A percentile compares a stretch with the other conserved stretches of the same genome.
Conservation (phyloP, 345 rosid genomes). For the Fremontodendron californicum region DNA sequence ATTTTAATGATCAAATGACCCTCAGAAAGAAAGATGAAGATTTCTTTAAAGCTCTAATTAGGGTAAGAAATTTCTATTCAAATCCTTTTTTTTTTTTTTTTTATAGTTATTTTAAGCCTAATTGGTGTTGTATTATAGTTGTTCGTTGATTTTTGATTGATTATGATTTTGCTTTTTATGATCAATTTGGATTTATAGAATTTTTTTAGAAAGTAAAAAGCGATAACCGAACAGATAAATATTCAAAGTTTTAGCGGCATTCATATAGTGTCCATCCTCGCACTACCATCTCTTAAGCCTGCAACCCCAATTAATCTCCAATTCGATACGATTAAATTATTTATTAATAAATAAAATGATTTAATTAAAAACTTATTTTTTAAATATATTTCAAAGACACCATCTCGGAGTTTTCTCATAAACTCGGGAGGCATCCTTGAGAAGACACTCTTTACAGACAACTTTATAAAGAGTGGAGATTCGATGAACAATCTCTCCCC, state of each 20-base stretch:
- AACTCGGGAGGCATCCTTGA: too few species aligned
- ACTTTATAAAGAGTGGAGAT: too few species aligned
- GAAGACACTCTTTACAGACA: too few species aligned
- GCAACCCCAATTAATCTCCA: too few species aligned
- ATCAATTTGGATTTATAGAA: neutral
- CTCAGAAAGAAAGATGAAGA: conserved; percentile 29
- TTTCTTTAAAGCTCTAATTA: conserved; percentile 43
- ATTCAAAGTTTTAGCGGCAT: neutral
- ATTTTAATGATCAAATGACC: neutral
- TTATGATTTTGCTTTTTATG: neutral
- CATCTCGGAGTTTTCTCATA: too few species aligned
- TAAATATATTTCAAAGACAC: too few species aligned
- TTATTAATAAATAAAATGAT: too few species aligned
- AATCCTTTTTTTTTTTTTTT: neutral
- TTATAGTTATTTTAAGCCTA: neutral
- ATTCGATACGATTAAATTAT: too few species aligned
- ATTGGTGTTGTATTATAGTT: neutral
- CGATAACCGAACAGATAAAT: neutral
- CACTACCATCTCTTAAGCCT: too few species aligned
- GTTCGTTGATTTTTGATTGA: neutral
- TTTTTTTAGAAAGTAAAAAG: neutral
- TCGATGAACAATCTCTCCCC: too few species aligned
- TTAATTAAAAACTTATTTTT: too few species aligned
- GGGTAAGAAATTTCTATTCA: conserved; percentile 27
- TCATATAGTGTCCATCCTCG: too few species aligned